A percentile compares a stretch with the other conserved stretches of the same genome.
Evolutionary conservation across 352 stramenopile species (phyloP).

Genomic region (Saprolegnia parasitica): DNA sequence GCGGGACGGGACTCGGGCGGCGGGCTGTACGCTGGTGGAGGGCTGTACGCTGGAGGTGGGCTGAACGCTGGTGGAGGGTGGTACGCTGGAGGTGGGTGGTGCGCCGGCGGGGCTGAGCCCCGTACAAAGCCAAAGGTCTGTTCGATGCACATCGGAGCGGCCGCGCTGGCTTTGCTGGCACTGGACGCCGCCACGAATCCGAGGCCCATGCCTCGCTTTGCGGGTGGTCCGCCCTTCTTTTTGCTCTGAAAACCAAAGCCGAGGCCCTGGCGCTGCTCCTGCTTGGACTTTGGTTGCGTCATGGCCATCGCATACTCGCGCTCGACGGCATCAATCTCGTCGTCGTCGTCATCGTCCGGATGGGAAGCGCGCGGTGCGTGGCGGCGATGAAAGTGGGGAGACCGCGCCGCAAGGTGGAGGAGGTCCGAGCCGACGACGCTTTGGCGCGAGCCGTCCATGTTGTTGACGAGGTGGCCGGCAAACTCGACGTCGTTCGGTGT

Average conservation of each 20-base stretch:
- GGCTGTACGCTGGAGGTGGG: too few relatives aligned
- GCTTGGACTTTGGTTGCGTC: conserved; percentile 51
- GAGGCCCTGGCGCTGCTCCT: conserved; percentile 63
- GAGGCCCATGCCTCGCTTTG: not conserved
- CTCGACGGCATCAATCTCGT: conserved; percentile 26
- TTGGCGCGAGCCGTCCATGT: conserved; percentile 78
- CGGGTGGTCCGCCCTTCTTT: not conserved
- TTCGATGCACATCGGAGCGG: conserved; percentile 5
- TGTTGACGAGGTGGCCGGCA: conserved; percentile 71
- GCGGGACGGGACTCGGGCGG: too few relatives aligned
- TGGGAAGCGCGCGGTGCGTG: not conserved
- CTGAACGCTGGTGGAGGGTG: too few relatives aligned
- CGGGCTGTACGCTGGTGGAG: too few relatives aligned
- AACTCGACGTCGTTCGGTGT: conserved; percentile 70
- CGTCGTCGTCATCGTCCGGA: not conserved
- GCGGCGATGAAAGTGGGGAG: conserved; percentile 21
- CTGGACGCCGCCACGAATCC: conserved; percentile 9
- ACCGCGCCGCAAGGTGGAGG: conserved; percentile 43
- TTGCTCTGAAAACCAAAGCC: conserved; percentile 39
- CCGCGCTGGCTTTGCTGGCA: not conserved
- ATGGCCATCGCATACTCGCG: conserved; percentile 21
- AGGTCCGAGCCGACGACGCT: conserved; percentile 39
- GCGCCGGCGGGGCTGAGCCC: not conserved
- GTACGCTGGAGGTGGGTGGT: not conserved
- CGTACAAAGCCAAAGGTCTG: conserved; percentile 16